Evolutionary conservation across 225 moss, liverwort and hornwort species (phyloP).

Genomic region (Pseudisothecium myosuroides): DNA sequence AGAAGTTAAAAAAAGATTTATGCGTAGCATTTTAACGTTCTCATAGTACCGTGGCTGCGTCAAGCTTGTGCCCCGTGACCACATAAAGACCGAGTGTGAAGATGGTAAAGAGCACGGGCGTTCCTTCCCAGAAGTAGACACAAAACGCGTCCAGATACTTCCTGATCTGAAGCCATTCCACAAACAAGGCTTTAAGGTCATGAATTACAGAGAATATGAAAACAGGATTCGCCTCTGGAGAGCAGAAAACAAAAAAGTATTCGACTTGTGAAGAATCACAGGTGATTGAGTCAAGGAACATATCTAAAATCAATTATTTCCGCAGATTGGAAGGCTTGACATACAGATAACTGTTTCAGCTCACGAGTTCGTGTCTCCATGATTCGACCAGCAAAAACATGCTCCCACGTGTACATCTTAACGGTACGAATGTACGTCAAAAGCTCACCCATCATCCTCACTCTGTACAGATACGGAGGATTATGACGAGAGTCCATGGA

Average conservation of each 20-base stretch:
- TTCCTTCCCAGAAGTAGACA: slow-evolving; percentile 93
- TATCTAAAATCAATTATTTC: background rate
- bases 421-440: slow-evolving; percentile 74
- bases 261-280: background rate
- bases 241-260: background rate
- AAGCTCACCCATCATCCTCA: slow-evolving; percentile 81
- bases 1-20: background rate
- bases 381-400: slow-evolving; percentile 54
- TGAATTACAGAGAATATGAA: background rate
- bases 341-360: slow-evolving; percentile 72
- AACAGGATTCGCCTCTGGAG: background rate
- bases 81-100: slow-evolving; percentile 88
- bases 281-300: background rate
- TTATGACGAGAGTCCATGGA: background rate
- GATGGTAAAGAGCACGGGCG: slow-evolving; percentile 78
- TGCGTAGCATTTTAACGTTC: background rate
- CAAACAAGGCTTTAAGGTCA: background rate
- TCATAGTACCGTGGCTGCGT: slow-evolving; percentile 71
- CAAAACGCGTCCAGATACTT: slow-evolving; percentile 92
- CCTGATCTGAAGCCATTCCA: slow-evolving; percentile 45
- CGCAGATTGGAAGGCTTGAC: slow-evolving; percentile 2
- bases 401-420: slow-evolving; percentile 96
- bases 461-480: slow-evolving; percentile 27
- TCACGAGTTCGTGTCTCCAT: slow-evolving; percentile 75
- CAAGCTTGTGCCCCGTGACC: slow-evolving; percentile 58